Evolutionary conservation across 495 filamentous ascomycete species (phyloP), one percentile per base, ranked within the genome.

Genomic region (Penicillium coffeae): DNA sequence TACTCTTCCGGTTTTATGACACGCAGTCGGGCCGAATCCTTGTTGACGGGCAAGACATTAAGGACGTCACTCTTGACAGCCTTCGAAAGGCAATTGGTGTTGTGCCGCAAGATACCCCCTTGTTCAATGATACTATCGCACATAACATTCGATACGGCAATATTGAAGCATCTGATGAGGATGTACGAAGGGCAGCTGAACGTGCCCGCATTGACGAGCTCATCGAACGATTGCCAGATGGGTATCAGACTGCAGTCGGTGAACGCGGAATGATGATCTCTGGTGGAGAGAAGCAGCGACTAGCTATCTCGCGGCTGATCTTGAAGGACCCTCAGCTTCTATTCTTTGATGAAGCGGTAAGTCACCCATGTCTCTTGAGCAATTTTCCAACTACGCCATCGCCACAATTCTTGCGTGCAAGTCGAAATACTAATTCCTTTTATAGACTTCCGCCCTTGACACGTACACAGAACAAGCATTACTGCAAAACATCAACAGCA

Each of bases 241-340:
- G 90, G 3, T 98, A 98, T 59, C 65, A 86, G 14, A 98, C 93
- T 1, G 90, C 87, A 59, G 93, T 98, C 9, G 93, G 93, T 14
- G 93, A 98, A 74, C 77, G 94, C 19, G 93, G 93, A 1, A 87
- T 97, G 86, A 97, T 97, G 93, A 96, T 97, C 14, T 92, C 87
- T 3, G 93, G 91, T 7, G 93, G 93, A 25, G 93, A 98, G 71
- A 97, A 97, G 67, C 93, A 98, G 62, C 81, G 93, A 3, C 69
- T 98, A 22, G 93, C 94, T 2, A 82, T 98, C 16, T 88, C 89
- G 5, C 75, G 93, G 22, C 63, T 97, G 30, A 77, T 98, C 1
- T 70, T 98, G 37, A 98, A 98, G 56, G 89, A 98, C 56, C 92
- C 93, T 0, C 86, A 90, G 5, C 68, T 97, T 27, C 71, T 97